A percentile compares a stretch with the other conserved stretches of the same genome.
These are phyloP conservation scores for Alternaria sp. DNA, from an alignment of 2,329 filamentous ascomycete species.

Conservation along the genomic window DNA sequence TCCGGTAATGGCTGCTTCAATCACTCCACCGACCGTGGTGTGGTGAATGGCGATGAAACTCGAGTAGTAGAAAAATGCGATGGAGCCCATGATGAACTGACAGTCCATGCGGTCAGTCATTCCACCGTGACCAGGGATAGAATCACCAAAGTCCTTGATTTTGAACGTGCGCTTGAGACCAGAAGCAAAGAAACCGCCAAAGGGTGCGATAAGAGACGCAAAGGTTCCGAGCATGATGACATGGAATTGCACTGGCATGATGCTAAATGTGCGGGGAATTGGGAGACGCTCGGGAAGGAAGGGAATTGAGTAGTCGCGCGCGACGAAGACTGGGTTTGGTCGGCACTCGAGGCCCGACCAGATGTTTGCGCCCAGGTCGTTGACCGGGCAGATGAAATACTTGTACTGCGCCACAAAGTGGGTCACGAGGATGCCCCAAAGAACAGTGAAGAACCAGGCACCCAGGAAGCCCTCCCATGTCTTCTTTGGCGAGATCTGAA, in stretches of 20 bases:
- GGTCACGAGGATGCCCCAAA: slow-evolving; percentile 83
- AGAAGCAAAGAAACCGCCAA: slow-evolving; percentile 97
- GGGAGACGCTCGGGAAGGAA: slow-evolving; percentile 59
- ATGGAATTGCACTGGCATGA: slow-evolving; percentile 92
- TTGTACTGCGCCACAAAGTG: slow-evolving; percentile 88
- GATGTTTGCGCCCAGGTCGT: slow-evolving; percentile 92
- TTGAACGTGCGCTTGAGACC: slow-evolving; percentile 98
- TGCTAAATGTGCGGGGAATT: slow-evolving; percentile 73
- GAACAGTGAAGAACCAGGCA: slow-evolving; percentile 92
- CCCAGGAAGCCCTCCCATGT: slow-evolving; percentile 97
- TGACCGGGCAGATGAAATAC: slow-evolving; percentile 98
- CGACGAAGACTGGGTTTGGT: slow-evolving; percentile 89
- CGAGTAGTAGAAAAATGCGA: slow-evolving; percentile 98
- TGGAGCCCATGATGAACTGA: slow-evolving; percentile 99
- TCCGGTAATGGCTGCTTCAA: slow-evolving; percentile 92
- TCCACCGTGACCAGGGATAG: slow-evolving; percentile 94
- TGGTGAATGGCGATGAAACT: slow-evolving; percentile 93
- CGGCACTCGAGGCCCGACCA: slow-evolving; percentile 89
- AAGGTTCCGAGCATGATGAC: slow-evolving; percentile 90
- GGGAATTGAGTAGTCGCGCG: slow-evolving; percentile 75
- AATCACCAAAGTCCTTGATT: slow-evolving; percentile 99
- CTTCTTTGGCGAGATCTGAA: slow-evolving; percentile 98
- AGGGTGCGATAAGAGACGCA: slow-evolving; percentile 94
- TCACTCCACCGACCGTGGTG: slow-evolving; percentile 81
- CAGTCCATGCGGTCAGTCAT: slow-evolving; percentile 99